Evolutionary conservation across 345 rosid genomes (phyloP).

Genomic region (Anastatica hierochuntica): DNA sequence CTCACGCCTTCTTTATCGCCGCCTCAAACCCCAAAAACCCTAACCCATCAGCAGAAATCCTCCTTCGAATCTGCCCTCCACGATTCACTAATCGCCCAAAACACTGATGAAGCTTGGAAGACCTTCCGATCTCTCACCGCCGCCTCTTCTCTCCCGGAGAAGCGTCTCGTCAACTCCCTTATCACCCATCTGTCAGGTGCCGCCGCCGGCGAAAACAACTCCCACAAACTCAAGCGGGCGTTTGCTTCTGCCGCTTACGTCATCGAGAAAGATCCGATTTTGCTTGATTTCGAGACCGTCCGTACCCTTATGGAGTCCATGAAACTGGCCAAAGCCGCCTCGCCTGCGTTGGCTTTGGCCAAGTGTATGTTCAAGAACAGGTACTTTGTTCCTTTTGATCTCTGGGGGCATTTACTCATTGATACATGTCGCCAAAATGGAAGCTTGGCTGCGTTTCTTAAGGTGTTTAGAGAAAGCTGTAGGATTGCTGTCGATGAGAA

Average conservation of each 20-base stretch:
- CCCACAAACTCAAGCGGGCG: slow-evolving; percentile 67
- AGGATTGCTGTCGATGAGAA: slow-evolving; percentile 64
- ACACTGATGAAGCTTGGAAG: slow-evolving; percentile 72
- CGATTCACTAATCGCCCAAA: slow-evolving; percentile 34
- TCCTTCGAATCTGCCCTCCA: slow-evolving; percentile 43
- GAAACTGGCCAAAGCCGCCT: slow-evolving; percentile 40
- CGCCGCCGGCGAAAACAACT: background rate
- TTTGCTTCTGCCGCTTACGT: slow-evolving; percentile 67
- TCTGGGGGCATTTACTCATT: slow-evolving; percentile 56
- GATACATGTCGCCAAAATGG: slow-evolving; percentile 44
- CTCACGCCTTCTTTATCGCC: background rate
- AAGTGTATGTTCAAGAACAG: slow-evolving; percentile 65
- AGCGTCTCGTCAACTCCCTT: slow-evolving; percentile 53
- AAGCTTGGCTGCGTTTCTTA: slow-evolving; percentile 34
- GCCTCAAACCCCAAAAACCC: slow-evolving; percentile 21
- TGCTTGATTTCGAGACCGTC: slow-evolving; percentile 46
- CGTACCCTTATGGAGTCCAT: slow-evolving; percentile 46
- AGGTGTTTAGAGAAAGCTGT: slow-evolving; percentile 57
- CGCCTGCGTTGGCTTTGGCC: slow-evolving; percentile 67
- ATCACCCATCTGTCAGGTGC: slow-evolving; percentile 41
- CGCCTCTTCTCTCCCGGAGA: slow-evolving; percentile 42
- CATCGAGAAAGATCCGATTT: slow-evolving; percentile 47
- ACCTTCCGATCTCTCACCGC: slow-evolving; percentile 55
- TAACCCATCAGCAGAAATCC: slow-evolving; percentile 34
- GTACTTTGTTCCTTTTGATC: slow-evolving; percentile 59